phyloP scores from a whole-genome alignment of 2,329 filamentous ascomycete genomes.

The Sclerotinia borealis region DNA sequence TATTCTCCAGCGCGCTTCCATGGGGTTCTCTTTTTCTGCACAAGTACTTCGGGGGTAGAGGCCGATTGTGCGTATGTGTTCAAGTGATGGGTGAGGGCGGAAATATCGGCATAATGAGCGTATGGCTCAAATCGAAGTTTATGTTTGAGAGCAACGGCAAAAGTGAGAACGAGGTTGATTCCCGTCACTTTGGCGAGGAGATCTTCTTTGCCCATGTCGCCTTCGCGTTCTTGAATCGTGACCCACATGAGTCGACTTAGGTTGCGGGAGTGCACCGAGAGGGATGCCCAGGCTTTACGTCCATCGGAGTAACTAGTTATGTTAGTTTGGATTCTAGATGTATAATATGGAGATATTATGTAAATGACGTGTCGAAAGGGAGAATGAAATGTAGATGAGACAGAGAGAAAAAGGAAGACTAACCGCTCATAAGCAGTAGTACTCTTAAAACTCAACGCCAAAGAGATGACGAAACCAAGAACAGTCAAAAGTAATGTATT shows the following conservation, averaged over 20 bases:
- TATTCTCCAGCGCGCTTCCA: slow-evolving; percentile 66
- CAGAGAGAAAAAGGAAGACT: background rate
- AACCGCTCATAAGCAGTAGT: slow-evolving; percentile 69
- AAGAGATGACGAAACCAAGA: slow-evolving; percentile 74
- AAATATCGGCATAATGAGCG: slow-evolving; percentile 67
- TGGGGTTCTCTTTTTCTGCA: slow-evolving; percentile 19
- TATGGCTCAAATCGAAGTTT: slow-evolving; percentile 79
- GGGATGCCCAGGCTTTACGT: slow-evolving; percentile 55
- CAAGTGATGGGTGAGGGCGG: slow-evolving; percentile 63
- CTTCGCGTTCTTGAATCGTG: slow-evolving; percentile 57
- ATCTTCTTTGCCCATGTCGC: slow-evolving; percentile 55
- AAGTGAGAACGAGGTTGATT: slow-evolving; percentile 73
- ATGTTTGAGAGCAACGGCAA: slow-evolving; percentile 73
- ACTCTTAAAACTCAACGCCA: slow-evolving; percentile 71
- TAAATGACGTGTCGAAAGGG: too few species aligned
- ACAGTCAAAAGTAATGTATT: slow-evolving; percentile 67
- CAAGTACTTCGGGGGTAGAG: slow-evolving; percentile 35
- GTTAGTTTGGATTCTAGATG: background rate
- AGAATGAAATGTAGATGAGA: background rate
- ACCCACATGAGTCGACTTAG: slow-evolving; percentile 80
- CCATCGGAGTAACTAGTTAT: slow-evolving; percentile 50
- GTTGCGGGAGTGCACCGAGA: slow-evolving; percentile 57
- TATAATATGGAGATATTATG: background rate
- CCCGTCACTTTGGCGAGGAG: slow-evolving; percentile 59
- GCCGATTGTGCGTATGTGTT: slow-evolving; percentile 64